Evolutionary conservation across 108 stramenopile species (phyloP), one percentile per base, ranked within the genome.

Genomic region (Skeletonema marinoi): DNA sequence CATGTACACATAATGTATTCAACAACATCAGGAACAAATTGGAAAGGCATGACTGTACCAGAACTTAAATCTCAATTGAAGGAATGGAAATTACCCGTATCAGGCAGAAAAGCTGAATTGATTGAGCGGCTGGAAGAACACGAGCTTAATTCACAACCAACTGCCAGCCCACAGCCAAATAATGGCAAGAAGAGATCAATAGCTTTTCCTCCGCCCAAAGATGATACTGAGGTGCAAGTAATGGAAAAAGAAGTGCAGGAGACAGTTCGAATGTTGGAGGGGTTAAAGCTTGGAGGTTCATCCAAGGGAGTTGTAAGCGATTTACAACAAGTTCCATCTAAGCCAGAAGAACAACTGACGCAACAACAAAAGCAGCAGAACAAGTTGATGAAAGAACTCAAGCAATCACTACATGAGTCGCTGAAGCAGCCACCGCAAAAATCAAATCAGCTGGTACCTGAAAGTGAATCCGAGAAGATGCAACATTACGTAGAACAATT

Each of bases 181-280:
- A 59, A 33, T 9, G 50, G 25, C 30, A 64, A 25, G 30, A 70
- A 48, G 32, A 71, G 29, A 29, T 21, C 44, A 33, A 32, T 59
- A 32, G 10, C 60, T 3, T 70, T 81, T 39, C 60, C 81, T 42
- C 81, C 81, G 1, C 81, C 81, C 3, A 76, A 73, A 63, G 75
- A 82, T 68, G 81, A 65, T 39, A 68, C 42, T 25, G 81, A 82
- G 30, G 70, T 76, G n/a, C 65, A 64, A 56, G 61, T 70, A 3
- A 63, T 82, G 14, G 60, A 76, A 65, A 82, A 72, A 50, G 81
- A 76, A 64, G 75, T 82, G 10, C 67, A 68, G 19, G 81, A 82
- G 32, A 82, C 81, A 25, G 54, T 82, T 41, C 74, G 81, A 33
- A 72, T 82, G 66, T 36, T 82, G n/a, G 81, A 82, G 25, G 75